phyloP scores from a whole-genome alignment of 768 basidiomycete genomes.

The Macrolepiota fuliginosa region DNA sequence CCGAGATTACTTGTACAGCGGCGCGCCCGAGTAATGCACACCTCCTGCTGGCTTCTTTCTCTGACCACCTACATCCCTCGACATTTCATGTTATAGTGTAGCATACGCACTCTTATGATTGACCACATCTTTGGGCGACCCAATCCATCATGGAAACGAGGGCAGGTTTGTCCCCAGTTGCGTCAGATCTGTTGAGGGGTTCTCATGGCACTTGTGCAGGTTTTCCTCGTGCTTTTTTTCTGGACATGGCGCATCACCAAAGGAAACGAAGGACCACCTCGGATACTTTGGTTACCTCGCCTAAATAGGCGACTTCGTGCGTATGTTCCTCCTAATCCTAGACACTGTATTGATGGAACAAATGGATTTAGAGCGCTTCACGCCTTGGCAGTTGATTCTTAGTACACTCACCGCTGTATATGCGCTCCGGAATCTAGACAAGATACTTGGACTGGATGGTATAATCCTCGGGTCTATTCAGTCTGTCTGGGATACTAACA shows the following conservation, averaged over 20 bases:
- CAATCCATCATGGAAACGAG: constrained; percentile 84
- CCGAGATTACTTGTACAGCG: neutral
- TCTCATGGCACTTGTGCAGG: constrained; percentile 41
- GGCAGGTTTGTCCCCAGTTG: constrained; percentile 51
- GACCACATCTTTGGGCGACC: constrained; percentile 91
- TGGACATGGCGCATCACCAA: constrained; percentile 82
- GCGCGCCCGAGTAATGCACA: neutral
- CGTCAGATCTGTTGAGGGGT: neutral
- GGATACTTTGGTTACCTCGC: constrained; percentile 59
- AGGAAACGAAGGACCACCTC: constrained; percentile 63
- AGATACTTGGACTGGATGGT: constrained; percentile 81
- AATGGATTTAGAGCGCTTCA: constrained; percentile 63
- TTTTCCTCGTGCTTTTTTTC: constrained; percentile 87
- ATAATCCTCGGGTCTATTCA: constrained; percentile 1
- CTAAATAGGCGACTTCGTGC: constrained; percentile 60
- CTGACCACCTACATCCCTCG: neutral
- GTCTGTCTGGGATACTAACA: constrained; percentile 1
- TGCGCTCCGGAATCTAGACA: constrained; percentile 80
- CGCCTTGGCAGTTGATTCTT: constrained; percentile 95
- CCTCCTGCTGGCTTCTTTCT: neutral
- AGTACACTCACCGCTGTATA: constrained; percentile 85
- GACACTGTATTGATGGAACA: constrained; percentile 8
- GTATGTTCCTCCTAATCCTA: constrained; percentile 20
- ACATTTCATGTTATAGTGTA: neutral
- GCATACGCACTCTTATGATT: constrained; percentile 57